Conservation (phyloP, 139 green algal genomes). For the Asterochloris erici region DNA sequence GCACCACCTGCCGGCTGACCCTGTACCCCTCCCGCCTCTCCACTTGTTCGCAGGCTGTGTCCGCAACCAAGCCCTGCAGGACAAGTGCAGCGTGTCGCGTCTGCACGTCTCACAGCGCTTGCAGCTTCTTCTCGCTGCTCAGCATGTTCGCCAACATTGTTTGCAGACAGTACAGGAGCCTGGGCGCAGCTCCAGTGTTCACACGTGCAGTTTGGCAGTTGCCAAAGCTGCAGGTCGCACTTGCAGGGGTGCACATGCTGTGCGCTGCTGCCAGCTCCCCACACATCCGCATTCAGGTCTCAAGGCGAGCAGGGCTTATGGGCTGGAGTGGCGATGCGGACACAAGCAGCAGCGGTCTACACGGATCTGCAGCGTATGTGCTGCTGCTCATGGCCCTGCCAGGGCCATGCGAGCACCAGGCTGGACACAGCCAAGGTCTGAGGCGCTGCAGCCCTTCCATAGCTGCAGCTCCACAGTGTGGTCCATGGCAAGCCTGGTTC, state of each 20-base stretch:
- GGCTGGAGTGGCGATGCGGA: no score
- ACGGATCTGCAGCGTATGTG: no score
- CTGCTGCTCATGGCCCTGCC: no score
- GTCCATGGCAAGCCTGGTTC: no score
- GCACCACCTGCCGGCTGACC: constrained; percentile 31
- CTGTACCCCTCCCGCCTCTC: constrained; percentile 23
- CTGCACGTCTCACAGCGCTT: background rate
- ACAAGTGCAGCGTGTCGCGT: background rate
- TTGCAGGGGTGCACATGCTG: background rate
- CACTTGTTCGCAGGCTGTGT: constrained; percentile 53
- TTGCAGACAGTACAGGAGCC: background rate
- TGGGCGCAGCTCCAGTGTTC: background rate
- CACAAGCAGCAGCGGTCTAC: no score
- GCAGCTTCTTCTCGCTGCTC: background rate
- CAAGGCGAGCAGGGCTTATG: no score
- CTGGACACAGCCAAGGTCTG: no score
- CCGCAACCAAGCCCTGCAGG: constrained; percentile 14
- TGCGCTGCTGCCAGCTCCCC: background rate
- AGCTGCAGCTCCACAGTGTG: no score
- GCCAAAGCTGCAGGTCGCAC: background rate
- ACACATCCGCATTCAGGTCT: no score
- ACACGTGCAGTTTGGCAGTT: background rate
- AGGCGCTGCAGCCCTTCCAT: no score
- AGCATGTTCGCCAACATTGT: background rate
- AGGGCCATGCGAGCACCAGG: no score